A percentile compares a stretch with the other conserved stretches of the same genome.
Conservation (phyloP, 495 filamentous ascomycete species). For the Daldinia concentrica region DNA sequence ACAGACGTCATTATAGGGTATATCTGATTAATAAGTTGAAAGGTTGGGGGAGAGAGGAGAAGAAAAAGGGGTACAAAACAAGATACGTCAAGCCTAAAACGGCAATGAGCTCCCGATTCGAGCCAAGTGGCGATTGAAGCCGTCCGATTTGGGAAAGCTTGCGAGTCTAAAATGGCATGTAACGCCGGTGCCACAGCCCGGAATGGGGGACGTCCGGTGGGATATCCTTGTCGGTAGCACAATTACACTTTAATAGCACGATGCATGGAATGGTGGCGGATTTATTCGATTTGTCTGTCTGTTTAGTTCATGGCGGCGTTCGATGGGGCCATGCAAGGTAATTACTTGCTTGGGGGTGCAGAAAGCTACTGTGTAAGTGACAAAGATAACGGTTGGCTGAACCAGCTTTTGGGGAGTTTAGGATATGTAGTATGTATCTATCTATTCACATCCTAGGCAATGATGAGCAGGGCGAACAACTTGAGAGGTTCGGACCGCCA, state of each 20-base stretch:
- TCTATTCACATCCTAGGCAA: not conserved
- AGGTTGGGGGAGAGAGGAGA: constrained; percentile 5
- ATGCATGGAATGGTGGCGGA: not conserved
- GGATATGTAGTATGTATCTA: not conserved
- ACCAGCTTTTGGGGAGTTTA: not conserved
- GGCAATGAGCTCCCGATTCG: constrained; percentile 25
- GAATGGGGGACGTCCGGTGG: constrained; percentile 24
- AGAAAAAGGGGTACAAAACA: not conserved
- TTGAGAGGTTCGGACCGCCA: constrained; percentile 15
- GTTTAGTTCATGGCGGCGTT: not conserved
- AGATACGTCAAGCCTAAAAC: constrained; percentile 22
- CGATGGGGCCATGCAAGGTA: not conserved
- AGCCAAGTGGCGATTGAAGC: constrained; percentile 10
- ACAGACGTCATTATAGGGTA: constrained; percentile 1
- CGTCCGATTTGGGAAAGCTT: constrained; percentile 19
- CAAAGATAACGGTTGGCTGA: constrained; percentile 3
- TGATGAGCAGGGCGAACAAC: constrained; percentile 4
- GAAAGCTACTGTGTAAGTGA: not conserved
- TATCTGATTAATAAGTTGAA: constrained; percentile 1
- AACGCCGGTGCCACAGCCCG: constrained; percentile 25
- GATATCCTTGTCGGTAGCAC: constrained; percentile 6
- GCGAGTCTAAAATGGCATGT: constrained; percentile 18
- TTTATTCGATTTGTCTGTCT: not conserved
- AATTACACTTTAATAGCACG: not conserved
- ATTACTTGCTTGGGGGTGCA: not conserved